Conservation (phyloP, 805 yeast species). For the Clavispora asparagi region DNA sequence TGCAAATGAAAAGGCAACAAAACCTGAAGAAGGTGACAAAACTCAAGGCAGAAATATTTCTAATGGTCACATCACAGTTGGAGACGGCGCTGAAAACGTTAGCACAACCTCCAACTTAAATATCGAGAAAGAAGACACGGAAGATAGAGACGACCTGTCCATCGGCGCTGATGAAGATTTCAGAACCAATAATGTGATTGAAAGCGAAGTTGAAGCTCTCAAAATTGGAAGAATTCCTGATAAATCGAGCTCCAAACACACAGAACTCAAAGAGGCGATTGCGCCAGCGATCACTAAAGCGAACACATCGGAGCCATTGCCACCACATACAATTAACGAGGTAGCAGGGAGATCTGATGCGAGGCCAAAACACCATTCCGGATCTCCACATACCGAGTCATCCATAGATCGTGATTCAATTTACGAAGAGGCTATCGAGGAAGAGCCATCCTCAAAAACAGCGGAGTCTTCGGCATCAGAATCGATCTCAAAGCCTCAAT, state of each 20-base stretch:
- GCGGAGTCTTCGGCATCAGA: neutral
- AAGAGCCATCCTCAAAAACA: neutral
- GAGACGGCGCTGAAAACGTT: neutral
- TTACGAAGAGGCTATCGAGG: neutral
- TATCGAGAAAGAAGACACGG: no score
- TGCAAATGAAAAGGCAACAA: constrained; percentile 8
- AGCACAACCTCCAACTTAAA: no score
- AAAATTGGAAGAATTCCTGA: neutral
- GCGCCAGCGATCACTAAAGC: no score
- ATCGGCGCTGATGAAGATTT: neutral
- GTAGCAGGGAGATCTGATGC: neutral
- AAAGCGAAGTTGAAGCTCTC: neutral
- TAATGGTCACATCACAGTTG: neutral
- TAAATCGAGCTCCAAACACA: neutral
- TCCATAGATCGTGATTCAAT: neutral
- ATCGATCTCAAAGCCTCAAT: neutral
- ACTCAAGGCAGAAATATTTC: neutral
- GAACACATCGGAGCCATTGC: neutral
- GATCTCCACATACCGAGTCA: neutral
- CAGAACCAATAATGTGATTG: neutral
- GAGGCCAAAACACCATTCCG: neutral
- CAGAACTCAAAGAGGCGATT: no score
- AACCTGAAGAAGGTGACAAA: neutral
- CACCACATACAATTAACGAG: neutral
- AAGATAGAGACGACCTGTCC: neutral